Evolutionary conservation across 371 early-diverging fungal species (phyloP).

Genomic region (Haplosporangium sp.): DNA sequence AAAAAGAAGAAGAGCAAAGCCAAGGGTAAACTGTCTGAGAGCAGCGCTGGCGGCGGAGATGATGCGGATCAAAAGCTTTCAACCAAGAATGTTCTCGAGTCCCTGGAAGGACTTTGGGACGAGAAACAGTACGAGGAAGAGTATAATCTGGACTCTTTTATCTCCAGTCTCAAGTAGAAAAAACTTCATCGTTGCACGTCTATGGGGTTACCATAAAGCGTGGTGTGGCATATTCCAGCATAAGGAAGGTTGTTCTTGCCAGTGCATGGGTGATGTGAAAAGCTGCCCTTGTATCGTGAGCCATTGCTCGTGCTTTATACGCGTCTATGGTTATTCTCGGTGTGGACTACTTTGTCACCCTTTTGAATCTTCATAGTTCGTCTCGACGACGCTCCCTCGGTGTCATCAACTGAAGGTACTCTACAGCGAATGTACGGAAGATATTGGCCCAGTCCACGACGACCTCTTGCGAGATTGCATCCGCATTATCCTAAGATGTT

Average conservation of each 20-base stretch:
- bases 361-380: slow-evolving; percentile 20
- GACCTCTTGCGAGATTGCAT: slow-evolving; percentile 58
- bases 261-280: no score
- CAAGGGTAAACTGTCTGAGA: slow-evolving; percentile 26
- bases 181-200: not conserved
- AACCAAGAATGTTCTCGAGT: slow-evolving; percentile 86
- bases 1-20: slow-evolving; percentile 54
- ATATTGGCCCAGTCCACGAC: slow-evolving; percentile 63
- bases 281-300: no score
- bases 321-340: no score
- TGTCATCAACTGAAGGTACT: slow-evolving; percentile 63
- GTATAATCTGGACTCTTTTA: slow-evolving; percentile 85
- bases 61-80: slow-evolving; percentile 60
- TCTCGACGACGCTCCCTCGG: slow-evolving; percentile 26
- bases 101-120: slow-evolving; percentile 91
- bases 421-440: slow-evolving; percentile 65
- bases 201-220: no score
- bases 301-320: no score
- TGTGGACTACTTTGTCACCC: no score
- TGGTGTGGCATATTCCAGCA: no score
- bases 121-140: slow-evolving; percentile 95
- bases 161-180: slow-evolving; percentile 71
- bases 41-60: slow-evolving; percentile 5
- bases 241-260: no score
- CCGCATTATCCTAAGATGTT: slow-evolving; percentile 53